Evolutionary conservation across 192 early-diverging fungal species (phyloP), one percentile per base, ranked within the genome.

Genomic region (Ambispora gerdemannii): DNA sequence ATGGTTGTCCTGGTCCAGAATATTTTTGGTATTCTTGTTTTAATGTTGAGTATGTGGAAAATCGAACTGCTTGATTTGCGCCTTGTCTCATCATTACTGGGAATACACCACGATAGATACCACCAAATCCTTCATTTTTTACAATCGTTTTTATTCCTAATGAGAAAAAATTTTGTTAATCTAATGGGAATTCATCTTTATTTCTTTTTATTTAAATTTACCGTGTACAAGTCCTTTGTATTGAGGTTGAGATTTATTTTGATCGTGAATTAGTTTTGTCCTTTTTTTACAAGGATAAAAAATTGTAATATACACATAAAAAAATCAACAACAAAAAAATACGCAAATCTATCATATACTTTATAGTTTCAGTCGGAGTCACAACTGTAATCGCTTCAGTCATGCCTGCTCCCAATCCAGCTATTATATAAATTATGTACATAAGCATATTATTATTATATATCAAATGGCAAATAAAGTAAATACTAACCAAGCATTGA

Each of bases 21-120:
- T 73, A 75, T 47, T 80, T 79, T 33, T 80, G 75, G 34, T 78
- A 43, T 50, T 75, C 64, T 32, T 49, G 70, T 67, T 90, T 93
- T 56, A 96, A 66, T 17, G 89, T 72, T 10, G 90, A 92, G 73
- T 95, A 99, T 1, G 88, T 86, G 1, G 90, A 88, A 75, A 99
- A 90, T 50, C 97, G 83, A 4, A 99, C 93, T 7, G 94, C 95
- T 63, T 90, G 90, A 74, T 97, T 97, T 20, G 97, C 97, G 25
- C 94, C 95, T 77, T 99, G 97, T 30, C 95, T 83, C 34, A 91
- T 90, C 86, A 99, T 90, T 3, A 97, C 97, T 1, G 97, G 89
- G 10, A 87, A 86, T 13, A 96, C 79, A 2, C 97, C 97, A 3
- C 95, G 85, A 76, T 96, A 99, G 55, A 97, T 84, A 3, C 95